Evolutionary conservation across 2,329 filamentous ascomycete species (phyloP).

Genomic region (Lachnellula suecica): DNA sequence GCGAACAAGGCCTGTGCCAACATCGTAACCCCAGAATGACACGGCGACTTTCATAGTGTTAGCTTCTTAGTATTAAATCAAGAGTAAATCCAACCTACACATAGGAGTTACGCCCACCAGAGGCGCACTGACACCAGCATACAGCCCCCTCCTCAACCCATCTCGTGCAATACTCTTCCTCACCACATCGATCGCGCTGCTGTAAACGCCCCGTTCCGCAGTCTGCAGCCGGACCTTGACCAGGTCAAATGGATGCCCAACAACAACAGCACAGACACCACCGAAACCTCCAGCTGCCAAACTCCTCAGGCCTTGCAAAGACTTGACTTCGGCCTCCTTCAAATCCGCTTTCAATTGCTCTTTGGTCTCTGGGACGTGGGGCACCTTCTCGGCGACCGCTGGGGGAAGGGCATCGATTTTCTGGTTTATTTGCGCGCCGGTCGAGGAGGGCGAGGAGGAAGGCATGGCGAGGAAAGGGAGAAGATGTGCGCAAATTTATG

Average conservation of each 20-base stretch:
- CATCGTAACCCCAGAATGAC: conserved; percentile 84
- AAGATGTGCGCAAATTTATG: not conserved
- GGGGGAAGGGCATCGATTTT: conserved; percentile 28
- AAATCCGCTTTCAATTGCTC: conserved; percentile 33
- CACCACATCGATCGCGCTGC: conserved; percentile 86
- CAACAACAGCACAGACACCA: conserved; percentile 88
- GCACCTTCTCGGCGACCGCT: conserved; percentile 26
- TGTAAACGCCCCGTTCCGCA: conserved; percentile 90
- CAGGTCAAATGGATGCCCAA: conserved; percentile 95
- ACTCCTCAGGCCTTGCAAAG: conserved; percentile 68
- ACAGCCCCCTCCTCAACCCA: conserved; percentile 77
- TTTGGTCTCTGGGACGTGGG: conserved; percentile 33
- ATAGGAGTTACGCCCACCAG: conserved; percentile 96
- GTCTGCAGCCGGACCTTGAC: conserved; percentile 98
- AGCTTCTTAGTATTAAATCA: not conserved
- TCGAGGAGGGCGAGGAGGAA: conserved; percentile 22
- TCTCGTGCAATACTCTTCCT: conserved; percentile 84
- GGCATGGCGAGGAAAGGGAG: conserved; percentile 18
- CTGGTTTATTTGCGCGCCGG: conserved; percentile 27
- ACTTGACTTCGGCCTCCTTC: conserved; percentile 28
- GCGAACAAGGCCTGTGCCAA: conserved; percentile 87
- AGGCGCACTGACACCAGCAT: conserved; percentile 95
- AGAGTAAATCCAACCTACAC: conserved; percentile 65
- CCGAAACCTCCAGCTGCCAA: conserved; percentile 89
- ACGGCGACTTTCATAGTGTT: conserved; percentile 57